A percentile compares a stretch with the other conserved stretches of the same genome.
Evolutionary conservation across 352 stramenopile species (phyloP).

Genomic region (Phytopythium delawarense): DNA sequence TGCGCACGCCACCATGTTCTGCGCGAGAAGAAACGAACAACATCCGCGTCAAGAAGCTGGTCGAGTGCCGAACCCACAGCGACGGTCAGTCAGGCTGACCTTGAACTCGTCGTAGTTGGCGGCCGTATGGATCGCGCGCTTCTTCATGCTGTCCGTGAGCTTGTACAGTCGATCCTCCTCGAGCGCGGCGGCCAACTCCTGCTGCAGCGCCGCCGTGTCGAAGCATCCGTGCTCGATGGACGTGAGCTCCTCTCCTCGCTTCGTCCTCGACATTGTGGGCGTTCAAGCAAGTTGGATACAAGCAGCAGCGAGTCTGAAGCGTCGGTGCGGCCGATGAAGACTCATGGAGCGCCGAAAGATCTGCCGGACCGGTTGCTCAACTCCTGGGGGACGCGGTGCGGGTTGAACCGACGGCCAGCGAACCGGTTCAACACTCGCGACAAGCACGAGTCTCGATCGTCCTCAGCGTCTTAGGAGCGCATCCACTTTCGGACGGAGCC

Average conservation of each 20-base stretch:
- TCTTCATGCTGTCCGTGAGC: constrained; percentile 84
- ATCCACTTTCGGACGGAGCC: not conserved
- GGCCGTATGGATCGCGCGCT: constrained; percentile 82
- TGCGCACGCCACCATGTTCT: constrained; percentile 84
- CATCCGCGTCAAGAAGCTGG: not conserved
- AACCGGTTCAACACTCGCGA: not conserved
- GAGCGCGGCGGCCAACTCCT: constrained; percentile 64
- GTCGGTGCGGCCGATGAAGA: not conserved
- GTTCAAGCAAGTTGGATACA: not conserved
- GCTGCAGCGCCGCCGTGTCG: constrained; percentile 66
- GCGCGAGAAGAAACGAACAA: not conserved
- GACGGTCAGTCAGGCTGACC: constrained; percentile 17
- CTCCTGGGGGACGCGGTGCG: not conserved
- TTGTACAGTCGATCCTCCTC: constrained; percentile 84
- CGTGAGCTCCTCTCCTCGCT: constrained; percentile 33
- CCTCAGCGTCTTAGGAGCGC: not conserved
- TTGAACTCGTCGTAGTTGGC: constrained; percentile 86
- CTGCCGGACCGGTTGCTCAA: not conserved
- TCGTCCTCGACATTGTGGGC: constrained; percentile 18
- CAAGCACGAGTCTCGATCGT: not conserved
- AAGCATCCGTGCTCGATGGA: constrained; percentile 77
- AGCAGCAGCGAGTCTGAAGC: not conserved
- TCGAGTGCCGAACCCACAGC: not conserved
- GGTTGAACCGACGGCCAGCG: not conserved
- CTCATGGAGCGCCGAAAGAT: not conserved